phyloP scores from a whole-genome alignment of 2,329 filamentous ascomycete genomes.

The Dryadomyces quercivorus region DNA sequence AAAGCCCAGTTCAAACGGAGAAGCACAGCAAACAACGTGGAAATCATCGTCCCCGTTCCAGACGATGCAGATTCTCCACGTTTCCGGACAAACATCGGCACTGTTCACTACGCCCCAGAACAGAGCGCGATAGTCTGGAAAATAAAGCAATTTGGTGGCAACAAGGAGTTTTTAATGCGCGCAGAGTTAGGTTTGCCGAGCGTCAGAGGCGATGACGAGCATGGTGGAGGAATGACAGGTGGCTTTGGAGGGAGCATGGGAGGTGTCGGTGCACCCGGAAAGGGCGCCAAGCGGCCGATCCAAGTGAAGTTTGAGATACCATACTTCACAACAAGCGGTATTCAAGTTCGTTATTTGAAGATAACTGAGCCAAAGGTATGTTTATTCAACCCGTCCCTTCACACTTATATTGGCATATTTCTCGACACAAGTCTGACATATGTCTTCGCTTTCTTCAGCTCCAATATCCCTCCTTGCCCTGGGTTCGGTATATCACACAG shows the following conservation, averaged over 20 bases:
- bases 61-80: constrained; percentile 93
- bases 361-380: constrained; percentile 96
- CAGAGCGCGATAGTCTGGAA: constrained; percentile 99
- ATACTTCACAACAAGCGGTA: constrained; percentile 99
- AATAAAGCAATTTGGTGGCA: constrained; percentile 98
- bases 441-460: constrained; percentile 40
- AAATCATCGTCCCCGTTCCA: constrained; percentile 92
- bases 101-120: constrained; percentile 94
- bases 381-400: background rate
- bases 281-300: constrained; percentile 86
- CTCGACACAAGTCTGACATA: no score
- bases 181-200: constrained; percentile 90
- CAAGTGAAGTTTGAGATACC: constrained; percentile 99
- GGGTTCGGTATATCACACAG: constrained; percentile 98
- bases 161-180: constrained; percentile 97
- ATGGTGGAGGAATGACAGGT: constrained; percentile 93
- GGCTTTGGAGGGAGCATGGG: constrained; percentile 97
- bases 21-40: constrained; percentile 96
- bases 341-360: constrained; percentile 96
- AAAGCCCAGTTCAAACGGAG: constrained; percentile 96
- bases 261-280: constrained; percentile 62
- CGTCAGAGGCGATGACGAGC: constrained; percentile 89
- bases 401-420: background rate
- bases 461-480: constrained; percentile 95
- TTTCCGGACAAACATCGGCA: constrained; percentile 94